Conservation (phyloP, 495 filamentous ascomycete genomes). For the Viridothelium virens region DNA sequence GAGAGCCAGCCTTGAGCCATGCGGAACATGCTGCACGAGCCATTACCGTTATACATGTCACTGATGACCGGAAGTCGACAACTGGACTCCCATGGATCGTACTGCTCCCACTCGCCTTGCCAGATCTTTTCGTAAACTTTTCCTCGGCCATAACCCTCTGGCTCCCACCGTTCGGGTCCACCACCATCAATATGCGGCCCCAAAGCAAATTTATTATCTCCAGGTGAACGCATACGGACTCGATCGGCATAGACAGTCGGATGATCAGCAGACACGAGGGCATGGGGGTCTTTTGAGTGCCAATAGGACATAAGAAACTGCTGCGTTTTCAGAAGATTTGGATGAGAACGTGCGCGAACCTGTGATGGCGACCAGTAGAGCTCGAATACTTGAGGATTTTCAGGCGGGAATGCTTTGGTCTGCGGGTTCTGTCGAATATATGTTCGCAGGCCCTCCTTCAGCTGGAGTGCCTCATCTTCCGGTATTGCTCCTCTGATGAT, state of each 20-base stretch:
- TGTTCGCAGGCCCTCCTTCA: constrained; percentile 34
- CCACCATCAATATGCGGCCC: constrained; percentile 84
- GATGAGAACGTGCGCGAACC: constrained; percentile 62
- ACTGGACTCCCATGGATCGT: constrained; percentile 71
- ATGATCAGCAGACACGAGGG: constrained; percentile 50
- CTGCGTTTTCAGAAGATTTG: constrained; percentile 61
- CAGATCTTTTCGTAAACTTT: constrained; percentile 66
- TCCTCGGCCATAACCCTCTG: constrained; percentile 61
- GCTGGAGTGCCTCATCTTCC: constrained; percentile 31
- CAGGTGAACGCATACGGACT: constrained; percentile 66
- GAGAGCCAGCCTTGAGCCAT: constrained; percentile 86
- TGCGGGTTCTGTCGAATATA: constrained; percentile 38
- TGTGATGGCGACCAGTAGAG: constrained; percentile 83
- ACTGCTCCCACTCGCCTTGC: constrained; percentile 69
- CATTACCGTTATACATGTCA: constrained; percentile 75
- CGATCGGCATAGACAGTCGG: constrained; percentile 75
- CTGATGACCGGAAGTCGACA: constrained; percentile 59
- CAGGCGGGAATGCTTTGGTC: constrained; percentile 44
- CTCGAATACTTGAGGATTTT: constrained; percentile 73
- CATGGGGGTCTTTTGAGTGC: constrained; percentile 57
- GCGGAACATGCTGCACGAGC: constrained; percentile 74
- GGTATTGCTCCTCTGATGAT: constrained; percentile 36
- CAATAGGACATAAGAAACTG: constrained; percentile 64
- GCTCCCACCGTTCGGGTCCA: constrained; percentile 80
- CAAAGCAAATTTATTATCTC: constrained; percentile 72